phyloP scores from a whole-genome alignment of 164 flowering plant genomes.

The Annona squamosa region DNA sequence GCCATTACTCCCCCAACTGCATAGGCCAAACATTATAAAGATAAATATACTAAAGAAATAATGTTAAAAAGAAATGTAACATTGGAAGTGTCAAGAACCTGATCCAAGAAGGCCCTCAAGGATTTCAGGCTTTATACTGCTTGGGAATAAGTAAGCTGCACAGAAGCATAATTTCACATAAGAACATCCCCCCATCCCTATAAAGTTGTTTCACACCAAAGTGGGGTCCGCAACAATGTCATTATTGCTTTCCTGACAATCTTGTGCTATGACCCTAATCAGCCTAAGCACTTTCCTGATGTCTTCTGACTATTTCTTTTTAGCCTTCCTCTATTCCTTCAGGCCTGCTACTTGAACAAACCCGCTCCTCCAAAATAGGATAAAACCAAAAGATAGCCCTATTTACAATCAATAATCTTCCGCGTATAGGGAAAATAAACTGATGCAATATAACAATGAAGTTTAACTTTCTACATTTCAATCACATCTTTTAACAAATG shows the following conservation, averaged over 20 bases:
- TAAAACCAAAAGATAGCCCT: not conserved
- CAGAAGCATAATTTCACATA: not conserved
- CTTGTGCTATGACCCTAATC: too few relatives aligned
- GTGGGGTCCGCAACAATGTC: too few relatives aligned
- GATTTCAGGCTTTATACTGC: slow-evolving; percentile 82
- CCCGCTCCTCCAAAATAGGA: not conserved
- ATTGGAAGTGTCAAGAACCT: slow-evolving; percentile 33
- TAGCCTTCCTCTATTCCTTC: too few relatives aligned
- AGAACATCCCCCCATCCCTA: not conserved
- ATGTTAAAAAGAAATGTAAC: not conserved
- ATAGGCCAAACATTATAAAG: slow-evolving; percentile 1
- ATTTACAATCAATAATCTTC: not conserved
- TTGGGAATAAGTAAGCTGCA: slow-evolving; percentile 88
- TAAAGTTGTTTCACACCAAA: too few relatives aligned
- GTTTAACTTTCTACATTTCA: not conserved
- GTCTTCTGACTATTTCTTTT: too few relatives aligned
- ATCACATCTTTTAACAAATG: not conserved
- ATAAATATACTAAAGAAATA: not conserved
- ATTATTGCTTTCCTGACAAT: too few relatives aligned
- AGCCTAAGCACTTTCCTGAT: too few relatives aligned
- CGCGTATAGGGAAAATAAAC: too few relatives aligned
- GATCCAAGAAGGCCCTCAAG: slow-evolving; percentile 89
- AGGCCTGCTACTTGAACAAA: too few relatives aligned
- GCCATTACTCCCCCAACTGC: slow-evolving; percentile 99
- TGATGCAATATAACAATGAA: not conserved